phyloP scores from a whole-genome alignment of 352 stramenopile species.

The Phytopythium cucurbitacearum region DNA sequence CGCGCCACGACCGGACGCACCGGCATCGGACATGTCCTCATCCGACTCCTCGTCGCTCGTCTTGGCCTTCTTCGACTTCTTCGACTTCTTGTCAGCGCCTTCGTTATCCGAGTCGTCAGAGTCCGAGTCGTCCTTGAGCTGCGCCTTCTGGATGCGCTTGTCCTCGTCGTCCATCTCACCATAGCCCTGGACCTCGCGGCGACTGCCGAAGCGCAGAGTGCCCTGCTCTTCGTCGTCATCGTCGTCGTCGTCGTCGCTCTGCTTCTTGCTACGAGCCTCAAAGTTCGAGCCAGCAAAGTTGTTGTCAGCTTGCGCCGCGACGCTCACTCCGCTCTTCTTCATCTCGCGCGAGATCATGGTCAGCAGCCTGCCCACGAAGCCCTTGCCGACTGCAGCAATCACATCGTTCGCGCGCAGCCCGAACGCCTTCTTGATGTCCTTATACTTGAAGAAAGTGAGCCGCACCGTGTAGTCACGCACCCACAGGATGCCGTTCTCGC shows the following conservation, averaged over 20 bases:
- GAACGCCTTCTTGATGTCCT: conserved; percentile 95
- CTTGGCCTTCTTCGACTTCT: conserved; percentile 29
- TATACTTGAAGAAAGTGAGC: conserved; percentile 92
- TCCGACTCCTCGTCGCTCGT: conserved; percentile 19
- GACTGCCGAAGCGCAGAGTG: conserved; percentile 79
- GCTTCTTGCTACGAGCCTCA: conserved; percentile 43
- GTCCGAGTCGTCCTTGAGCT: conserved; percentile 55
- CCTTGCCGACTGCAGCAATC: conserved; percentile 75
- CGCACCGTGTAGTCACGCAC: conserved; percentile 96
- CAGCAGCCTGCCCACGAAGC: conserved; percentile 93
- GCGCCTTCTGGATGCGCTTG: conserved; percentile 66
- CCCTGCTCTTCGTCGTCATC: conserved; percentile 86
- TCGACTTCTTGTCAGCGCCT: conserved; percentile 15
- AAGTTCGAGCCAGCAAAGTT: conserved; percentile 18
- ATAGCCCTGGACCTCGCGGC: conserved; percentile 81
- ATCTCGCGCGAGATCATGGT: conserved; percentile 94
- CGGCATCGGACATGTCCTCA: conserved; percentile 29
- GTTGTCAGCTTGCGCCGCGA: conserved; percentile 47
- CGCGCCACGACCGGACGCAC: background rate
- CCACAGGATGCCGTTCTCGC: conserved; percentile 90
- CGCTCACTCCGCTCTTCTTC: conserved; percentile 78
- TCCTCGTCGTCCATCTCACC: conserved; percentile 95
- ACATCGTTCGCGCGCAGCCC: conserved; percentile 93
- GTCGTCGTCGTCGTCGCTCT: conserved; percentile 74
- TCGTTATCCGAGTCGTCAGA: conserved; percentile 59